Conservation (phyloP, 1,284 basidiomycete species). For the Fomes fomentarius region DNA sequence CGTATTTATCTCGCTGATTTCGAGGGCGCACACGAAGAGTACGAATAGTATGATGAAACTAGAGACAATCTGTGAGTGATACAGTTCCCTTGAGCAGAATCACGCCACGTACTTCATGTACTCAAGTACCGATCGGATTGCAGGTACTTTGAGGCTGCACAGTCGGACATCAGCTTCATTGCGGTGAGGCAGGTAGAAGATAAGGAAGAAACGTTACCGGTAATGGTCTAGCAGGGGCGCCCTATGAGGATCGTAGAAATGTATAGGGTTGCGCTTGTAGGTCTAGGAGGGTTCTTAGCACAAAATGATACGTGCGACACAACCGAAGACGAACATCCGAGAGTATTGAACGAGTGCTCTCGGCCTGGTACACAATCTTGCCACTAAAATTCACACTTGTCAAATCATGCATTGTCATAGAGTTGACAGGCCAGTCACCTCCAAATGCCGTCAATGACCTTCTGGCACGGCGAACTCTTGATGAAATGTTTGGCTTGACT, state of each 20-base stretch:
- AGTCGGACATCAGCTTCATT: constrained; percentile 1
- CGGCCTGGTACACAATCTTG: constrained; percentile 87
- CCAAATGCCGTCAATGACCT: constrained; percentile 84
- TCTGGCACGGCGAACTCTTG: constrained; percentile 84
- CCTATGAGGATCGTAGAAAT: constrained; percentile 93
- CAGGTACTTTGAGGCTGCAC: constrained; percentile 86
- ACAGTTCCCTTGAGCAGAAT: neutral
- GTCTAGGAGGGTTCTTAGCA: constrained; percentile 53
- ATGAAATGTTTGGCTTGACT: constrained; percentile 86
- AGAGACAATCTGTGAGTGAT: neutral
- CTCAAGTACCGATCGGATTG: constrained; percentile 87
- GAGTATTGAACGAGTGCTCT: constrained; percentile 84
- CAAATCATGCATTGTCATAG: neutral
- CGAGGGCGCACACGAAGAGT: constrained; percentile 83
- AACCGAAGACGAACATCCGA: constrained; percentile 66
- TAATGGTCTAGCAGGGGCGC: constrained; percentile 94
- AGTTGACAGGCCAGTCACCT: constrained; percentile 45
- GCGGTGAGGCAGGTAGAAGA: neutral
- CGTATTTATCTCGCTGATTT: constrained; percentile 62
- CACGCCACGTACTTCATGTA: constrained; percentile 66
- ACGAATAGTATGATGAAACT: constrained; percentile 87
- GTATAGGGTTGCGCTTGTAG: constrained; percentile 90
- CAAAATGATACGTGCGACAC: neutral
- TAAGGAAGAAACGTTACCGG: constrained; percentile 62
- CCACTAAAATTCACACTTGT: constrained; percentile 50